A percentile compares a stretch with the other conserved stretches of the same genome.
phyloP scores from a whole-genome alignment of 441 rosid species.

The Metrosideros polymorpha region DNA sequence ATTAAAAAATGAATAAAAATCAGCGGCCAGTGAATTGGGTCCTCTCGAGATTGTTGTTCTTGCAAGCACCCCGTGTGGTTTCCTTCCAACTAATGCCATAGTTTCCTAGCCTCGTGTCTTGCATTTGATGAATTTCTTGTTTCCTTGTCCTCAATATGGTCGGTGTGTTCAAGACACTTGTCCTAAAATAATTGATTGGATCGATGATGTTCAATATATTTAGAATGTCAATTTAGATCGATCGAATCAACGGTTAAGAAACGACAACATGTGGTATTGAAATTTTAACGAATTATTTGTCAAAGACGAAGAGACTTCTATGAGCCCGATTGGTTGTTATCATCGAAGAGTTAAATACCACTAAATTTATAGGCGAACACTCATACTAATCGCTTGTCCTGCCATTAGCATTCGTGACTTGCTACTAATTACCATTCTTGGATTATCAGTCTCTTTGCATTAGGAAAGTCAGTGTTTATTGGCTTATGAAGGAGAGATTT shows the following conservation, averaged over 20 bases:
- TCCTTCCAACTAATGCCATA: not conserved
- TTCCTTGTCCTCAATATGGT: not conserved
- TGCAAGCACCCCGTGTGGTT: not conserved
- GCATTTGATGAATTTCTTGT: not conserved
- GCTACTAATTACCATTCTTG: not conserved
- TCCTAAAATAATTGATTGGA: not conserved
- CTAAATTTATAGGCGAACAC: not conserved
- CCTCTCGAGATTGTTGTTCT: not conserved
- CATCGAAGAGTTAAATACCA: fast-evolving
- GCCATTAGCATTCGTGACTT: not conserved
- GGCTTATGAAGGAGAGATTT: no score
- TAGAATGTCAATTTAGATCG: not conserved
- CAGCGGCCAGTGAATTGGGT: not conserved
- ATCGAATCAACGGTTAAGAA: no score
- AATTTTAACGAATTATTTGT: not conserved
- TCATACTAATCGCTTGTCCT: not conserved
- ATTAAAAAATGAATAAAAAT: not conserved
- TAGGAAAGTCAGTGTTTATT: not conserved
- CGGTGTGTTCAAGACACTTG: not conserved
- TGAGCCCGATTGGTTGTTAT: not conserved
- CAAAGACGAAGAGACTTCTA: fast-evolving
- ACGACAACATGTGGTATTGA: not conserved
- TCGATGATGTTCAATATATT: not conserved
- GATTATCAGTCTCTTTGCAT: not conserved
- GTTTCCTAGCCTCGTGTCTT: not conserved